Conservation (phyloP, 805 yeast genomes). For the Wickerhamomyces mucosus region DNA sequence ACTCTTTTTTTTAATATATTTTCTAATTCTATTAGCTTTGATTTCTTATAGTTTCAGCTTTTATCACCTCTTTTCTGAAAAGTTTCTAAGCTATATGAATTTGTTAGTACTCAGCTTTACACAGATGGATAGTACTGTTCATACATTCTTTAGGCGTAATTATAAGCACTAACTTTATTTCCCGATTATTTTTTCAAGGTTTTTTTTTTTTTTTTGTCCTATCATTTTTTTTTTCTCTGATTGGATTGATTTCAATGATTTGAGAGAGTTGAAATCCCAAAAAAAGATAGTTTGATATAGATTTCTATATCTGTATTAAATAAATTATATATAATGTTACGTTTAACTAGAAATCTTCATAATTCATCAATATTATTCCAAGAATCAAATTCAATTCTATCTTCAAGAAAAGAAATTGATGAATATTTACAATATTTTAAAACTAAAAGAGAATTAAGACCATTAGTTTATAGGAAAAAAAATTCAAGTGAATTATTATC, state of each 20-base stretch:
- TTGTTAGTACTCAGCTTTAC: no score
- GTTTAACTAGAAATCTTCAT: conserved; percentile 10
- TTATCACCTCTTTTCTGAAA: no score
- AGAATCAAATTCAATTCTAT: conserved; percentile 1
- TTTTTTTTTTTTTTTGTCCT: conserved; percentile 1
- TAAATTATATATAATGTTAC: conserved; percentile 7
- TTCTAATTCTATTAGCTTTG: neutral
- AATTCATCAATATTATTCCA: conserved; percentile 8
- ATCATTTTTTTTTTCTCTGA: no score
- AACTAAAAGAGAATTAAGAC: conserved; percentile 24
- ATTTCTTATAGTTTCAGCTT: neutral
- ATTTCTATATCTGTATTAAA: no score
- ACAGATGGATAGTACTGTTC: no score
- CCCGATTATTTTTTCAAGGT: neutral
- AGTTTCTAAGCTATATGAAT: no score
- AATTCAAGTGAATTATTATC: conserved; percentile 28
- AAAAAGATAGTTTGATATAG: no score
- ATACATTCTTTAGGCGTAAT: no score
- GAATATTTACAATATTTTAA: conserved; percentile 25
- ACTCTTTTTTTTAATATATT: neutral
- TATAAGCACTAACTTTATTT: no score
- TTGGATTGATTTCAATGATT: no score
- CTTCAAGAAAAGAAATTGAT: conserved; percentile 20
- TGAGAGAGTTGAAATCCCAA: no score
- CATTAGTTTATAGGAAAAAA: conserved; percentile 30